These are phyloP conservation scores for Haberlea rhodopensis DNA, from an alignment of 257 asterid genomes.

Conservation along the genomic window DNA sequence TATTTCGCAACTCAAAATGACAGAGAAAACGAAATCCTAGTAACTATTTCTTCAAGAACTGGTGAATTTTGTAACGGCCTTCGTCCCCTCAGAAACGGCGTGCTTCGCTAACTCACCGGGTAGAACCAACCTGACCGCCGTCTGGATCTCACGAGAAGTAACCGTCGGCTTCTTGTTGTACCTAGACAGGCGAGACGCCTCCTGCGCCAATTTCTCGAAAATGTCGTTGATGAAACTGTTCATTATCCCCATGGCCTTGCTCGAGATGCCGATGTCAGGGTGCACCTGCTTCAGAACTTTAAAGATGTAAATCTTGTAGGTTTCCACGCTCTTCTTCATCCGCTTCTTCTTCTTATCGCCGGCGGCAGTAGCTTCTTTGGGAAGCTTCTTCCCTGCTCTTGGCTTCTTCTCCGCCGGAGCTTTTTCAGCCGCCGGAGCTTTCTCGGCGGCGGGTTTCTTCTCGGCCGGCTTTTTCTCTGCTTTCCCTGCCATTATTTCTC, in stretches of 20 bases:
- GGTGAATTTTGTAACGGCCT: conserved; percentile 49
- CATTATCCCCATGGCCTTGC: conserved; percentile 51
- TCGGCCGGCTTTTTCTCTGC: conserved; percentile 44
- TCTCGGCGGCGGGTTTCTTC: conserved; percentile 43
- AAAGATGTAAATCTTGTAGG: conserved; percentile 51
- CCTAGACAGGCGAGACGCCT: conserved; percentile 33
- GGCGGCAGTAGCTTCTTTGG: conserved; percentile 34
- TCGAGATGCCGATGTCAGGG: conserved; percentile 43
- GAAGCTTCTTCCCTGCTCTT: conserved; percentile 37
- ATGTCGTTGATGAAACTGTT: conserved; percentile 46
- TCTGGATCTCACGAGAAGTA: conserved; percentile 46
- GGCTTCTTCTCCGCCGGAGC: conserved; percentile 32
- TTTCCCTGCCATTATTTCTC: conserved; percentile 31
- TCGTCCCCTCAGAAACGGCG: conserved; percentile 48
- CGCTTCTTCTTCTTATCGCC: conserved; percentile 45
- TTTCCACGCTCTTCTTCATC: conserved; percentile 35
- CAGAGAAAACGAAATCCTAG: neutral
- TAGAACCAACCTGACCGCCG: conserved; percentile 39
- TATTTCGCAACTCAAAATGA: neutral
- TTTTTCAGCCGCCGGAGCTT: conserved; percentile 39
- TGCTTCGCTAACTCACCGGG: conserved; percentile 48
- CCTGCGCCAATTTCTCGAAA: conserved; percentile 45
- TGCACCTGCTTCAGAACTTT: conserved; percentile 47
- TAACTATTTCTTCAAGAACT: conserved; percentile 26
- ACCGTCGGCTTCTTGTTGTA: conserved; percentile 49